Percentiles rank a stretch among this genome's conserved stretches.
Evolutionary conservation across 371 early-diverging fungal genomes (phyloP).

Genomic region (Mucor plumbeus): DNA sequence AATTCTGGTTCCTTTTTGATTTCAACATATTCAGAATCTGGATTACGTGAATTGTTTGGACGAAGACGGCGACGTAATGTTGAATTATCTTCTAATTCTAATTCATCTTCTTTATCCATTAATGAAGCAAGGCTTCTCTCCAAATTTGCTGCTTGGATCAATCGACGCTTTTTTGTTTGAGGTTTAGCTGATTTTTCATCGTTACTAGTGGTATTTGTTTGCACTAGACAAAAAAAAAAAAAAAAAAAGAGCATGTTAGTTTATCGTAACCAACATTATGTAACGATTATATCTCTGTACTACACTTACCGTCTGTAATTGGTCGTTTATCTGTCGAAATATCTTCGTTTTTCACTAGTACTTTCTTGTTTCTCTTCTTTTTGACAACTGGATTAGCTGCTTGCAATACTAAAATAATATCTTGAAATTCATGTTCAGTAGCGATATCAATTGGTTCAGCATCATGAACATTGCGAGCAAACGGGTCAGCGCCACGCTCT

Average conservation of each 20-base stretch:
- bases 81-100: background rate
- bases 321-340: background rate
- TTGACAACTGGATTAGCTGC: conserved; percentile 20
- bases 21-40: background rate
- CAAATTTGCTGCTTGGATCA: conserved; percentile 40
- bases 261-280: background rate
- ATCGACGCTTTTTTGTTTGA: conserved; percentile 36
- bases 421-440: conserved; percentile 48
- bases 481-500: conserved; percentile 63
- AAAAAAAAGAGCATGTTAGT: background rate
- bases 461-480: conserved; percentile 57
- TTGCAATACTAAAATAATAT: conserved; percentile 39
- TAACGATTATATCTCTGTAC: background rate
- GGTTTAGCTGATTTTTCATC: background rate
- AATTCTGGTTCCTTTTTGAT: background rate
- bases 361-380: conserved; percentile 11
- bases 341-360: background rate
- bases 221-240: conserved; percentile 2
- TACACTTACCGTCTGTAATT: conserved; percentile 10
- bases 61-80: background rate
- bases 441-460: conserved; percentile 64
- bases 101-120: conserved; percentile 5
- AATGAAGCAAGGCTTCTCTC: conserved; percentile 15
- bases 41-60: background rate
- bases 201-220: background rate